Conservation (phyloP, 2,329 filamentous ascomycete species). For the Phialophora verrucosa region DNA sequence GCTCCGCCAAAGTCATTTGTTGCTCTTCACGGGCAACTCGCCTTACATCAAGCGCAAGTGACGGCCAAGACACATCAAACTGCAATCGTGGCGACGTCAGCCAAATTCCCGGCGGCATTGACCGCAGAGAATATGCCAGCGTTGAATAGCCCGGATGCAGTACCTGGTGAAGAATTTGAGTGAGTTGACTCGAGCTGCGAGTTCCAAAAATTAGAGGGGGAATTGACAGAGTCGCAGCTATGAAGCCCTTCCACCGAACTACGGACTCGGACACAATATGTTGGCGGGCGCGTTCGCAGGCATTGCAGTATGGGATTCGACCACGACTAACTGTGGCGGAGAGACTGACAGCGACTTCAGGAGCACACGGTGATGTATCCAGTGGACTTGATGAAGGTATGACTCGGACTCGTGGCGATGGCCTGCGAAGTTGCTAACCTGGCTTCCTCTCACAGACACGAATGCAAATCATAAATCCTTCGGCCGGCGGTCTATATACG, state of each 20-base stretch:
- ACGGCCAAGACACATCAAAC: conserved; percentile 14
- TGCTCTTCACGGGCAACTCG: conserved; percentile 11
- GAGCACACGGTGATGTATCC: conserved; percentile 99
- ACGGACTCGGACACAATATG: conserved; percentile 94
- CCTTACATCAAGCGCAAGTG: conserved; percentile 3
- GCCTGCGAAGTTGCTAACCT: conserved; percentile 18
- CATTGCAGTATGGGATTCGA: conserved; percentile 71
- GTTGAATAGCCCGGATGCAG: conserved; percentile 44
- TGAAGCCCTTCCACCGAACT: conserved; percentile 92
- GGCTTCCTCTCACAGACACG: conserved; percentile 70
- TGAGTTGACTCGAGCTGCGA: conserved; percentile 48
- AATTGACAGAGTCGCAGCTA: conserved; percentile 62
- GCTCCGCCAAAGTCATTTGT: neutral
- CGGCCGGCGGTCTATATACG: conserved; percentile 78
- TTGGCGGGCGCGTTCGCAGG: conserved; percentile 93
- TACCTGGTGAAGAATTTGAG: conserved; percentile 54
- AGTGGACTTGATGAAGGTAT: conserved; percentile 94
- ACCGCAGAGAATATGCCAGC: conserved; percentile 39
- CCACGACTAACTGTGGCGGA: conserved; percentile 2
- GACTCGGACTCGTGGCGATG: conserved; percentile 39
- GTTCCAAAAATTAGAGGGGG: conserved; percentile 1
- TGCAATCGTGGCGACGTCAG: conserved; percentile 40
- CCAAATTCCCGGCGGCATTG: conserved; percentile 40
- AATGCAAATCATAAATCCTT: conserved; percentile 94
- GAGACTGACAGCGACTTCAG: conserved; percentile 53